Base-by-base conservation (phyloP, 495 filamentous ascomycete genomes). In the Penicillium nucicola region DNA sequence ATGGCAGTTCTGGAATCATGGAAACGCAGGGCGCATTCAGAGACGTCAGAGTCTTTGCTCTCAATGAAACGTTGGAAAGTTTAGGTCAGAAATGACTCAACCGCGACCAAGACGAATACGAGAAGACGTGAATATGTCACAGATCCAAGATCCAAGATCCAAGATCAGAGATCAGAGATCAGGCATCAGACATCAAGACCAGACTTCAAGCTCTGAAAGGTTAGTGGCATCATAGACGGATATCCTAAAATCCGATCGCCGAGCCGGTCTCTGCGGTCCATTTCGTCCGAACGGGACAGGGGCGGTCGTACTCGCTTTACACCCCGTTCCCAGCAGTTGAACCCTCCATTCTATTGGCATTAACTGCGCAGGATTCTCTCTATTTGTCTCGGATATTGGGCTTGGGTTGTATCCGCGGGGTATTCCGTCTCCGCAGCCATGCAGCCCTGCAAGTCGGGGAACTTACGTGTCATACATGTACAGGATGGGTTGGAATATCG, bases 21-120 rank as follows among this genome's bases (percentile, higher is more conserved):
- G 15, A 39, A 50, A 30, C 47, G 36, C 51, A 58, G 62, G 62
- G 57, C 62, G 53, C 59, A 65, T 50, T 14, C 44, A 50, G 33
- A 15, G 36, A 6, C 18, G 25, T 28, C 15, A 32, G 35, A 23
- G 25, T 15, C 45, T 25, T 36, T 15, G n/a, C 14, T 10, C 18
- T 22, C 17, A 13, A 40, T 12, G 42, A 35, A 7, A 36, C 32
- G 17, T 12, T 6, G 22, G 22, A 11, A 14, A 12, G 20, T 25
- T 36, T 25, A 19, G 45, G 45, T 40, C 20, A 40, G 15, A 31
- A 40, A 40, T 31, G 36, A 40, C 17, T 31, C 25, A 34, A 34
- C 17, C 22, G 22, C 45, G 41, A 36, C 36, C 18, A 28, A 28
- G 7, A 6, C 15, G 7, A 17, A 46, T 30, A 23, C 5, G 42